phyloP scores from a whole-genome alignment of 164 flowering plant genomes.

The Umbellularia californica region DNA sequence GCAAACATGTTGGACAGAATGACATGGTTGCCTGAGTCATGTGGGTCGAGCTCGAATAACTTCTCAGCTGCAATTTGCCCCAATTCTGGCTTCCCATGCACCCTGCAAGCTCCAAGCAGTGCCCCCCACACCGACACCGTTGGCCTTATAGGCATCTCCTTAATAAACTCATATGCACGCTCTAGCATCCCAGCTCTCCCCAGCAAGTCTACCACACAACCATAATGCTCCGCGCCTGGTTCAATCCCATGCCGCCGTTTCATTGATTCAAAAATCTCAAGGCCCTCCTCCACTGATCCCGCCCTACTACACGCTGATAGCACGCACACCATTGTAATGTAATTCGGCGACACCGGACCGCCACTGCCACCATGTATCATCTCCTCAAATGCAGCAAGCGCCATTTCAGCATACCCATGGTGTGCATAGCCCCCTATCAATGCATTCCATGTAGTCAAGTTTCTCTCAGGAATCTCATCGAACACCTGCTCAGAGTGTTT shows the following conservation, averaged over 20 bases:
- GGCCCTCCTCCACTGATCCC: constrained; percentile 61
- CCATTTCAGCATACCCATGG: constrained; percentile 64
- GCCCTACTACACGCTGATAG: constrained; percentile 77
- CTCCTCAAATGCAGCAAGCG: constrained; percentile 50
- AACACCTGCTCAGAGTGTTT: constrained; percentile 58
- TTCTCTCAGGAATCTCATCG: constrained; percentile 47
- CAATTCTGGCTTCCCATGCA: constrained; percentile 54
- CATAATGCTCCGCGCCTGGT: constrained; percentile 80
- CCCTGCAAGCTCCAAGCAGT: constrained; percentile 65
- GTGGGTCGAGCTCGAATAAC: constrained; percentile 72
- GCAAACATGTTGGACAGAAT: constrained; percentile 80
- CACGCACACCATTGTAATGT: constrained; percentile 66
- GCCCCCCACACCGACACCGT: constrained; percentile 88
- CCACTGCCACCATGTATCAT: constrained; percentile 31
- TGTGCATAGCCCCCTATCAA: constrained; percentile 79
- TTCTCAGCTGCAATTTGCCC: constrained; percentile 73
- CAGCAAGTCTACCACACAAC: constrained; percentile 83
- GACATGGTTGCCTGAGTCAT: constrained; percentile 80
- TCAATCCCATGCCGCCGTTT: constrained; percentile 45
- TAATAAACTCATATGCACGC: constrained; percentile 56
- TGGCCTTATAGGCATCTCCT: constrained; percentile 57
- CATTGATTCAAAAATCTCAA: constrained; percentile 67
- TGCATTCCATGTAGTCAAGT: constrained; percentile 73
- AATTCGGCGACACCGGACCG: constrained; percentile 38
- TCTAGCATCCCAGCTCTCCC: constrained; percentile 80